Evolutionary conservation across 805 yeast genomes (phyloP), one percentile per base, ranked within the genome.

Genomic region (Yamadazyma sp.): DNA sequence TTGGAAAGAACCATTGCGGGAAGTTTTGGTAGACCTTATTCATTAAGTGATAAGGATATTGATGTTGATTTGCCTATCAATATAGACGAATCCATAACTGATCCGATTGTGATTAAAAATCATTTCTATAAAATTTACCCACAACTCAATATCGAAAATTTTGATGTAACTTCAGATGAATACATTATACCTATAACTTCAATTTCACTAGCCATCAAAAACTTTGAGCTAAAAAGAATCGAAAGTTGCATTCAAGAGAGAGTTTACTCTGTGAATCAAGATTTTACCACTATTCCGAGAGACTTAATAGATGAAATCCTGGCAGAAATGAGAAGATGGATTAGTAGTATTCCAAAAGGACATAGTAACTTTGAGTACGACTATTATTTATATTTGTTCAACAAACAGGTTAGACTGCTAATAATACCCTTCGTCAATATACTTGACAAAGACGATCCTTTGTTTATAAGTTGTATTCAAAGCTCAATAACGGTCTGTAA

Each of bases 401-500:
- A 38, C 27, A 38, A 38, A 18, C 37, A 28, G 22, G 23, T 38
- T 4, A 15, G 41, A 17, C 26, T 20, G 4, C 17, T 38, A 8
- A 20, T 38, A 11, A 20, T 24, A 8, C 41, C 41, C 11, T 38
- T 38, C 20, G 27, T 31, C 2, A 20, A 30, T 29, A 15, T 20
- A 14, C 23, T 38, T 8, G 37, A 29, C n/a, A 22, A 31, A 4
- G 12, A 14, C 7, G 41, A 38, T 21, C 37, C 33, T 14, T 29
- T 38, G 12, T 38, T 38, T 19, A 33, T 33, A 9, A 26, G 30
- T 10, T 38, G 37, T 25, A 33, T 38, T 16, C 24, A 33, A 4
- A 38, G 41, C 17, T 38, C 41, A 15, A 29, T 38, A 12, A 33
- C 26, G 9, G 22, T 38, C n/a, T 38, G 41, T 19, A 38, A 38